Evolutionary conservation across 805 yeast species (phyloP), one percentile per base, ranked within the genome.

Genomic region (Saccharomycopsis javanensis): DNA sequence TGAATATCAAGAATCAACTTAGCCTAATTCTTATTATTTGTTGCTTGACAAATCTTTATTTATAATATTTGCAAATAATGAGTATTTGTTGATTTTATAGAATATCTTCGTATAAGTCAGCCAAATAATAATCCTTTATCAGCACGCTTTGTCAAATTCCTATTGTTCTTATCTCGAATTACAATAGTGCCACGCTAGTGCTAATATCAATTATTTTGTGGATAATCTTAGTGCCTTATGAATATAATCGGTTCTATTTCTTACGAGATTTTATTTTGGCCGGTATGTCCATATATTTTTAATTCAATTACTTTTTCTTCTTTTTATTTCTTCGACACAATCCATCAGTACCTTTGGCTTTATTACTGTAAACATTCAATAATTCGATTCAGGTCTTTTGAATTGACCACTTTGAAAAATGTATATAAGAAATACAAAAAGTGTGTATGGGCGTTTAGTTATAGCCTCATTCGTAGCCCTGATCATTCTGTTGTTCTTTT

Each of bases 121-220:
- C n/a, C 15, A 23, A 23, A 20, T 42, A n/a, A n/a, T n/a, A n/a
- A n/a, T 6, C 23, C 34, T 42, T 33, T n/a, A 1, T 5, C 57
- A 58, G 62, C 62, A 59, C 62, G 60, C 62, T 59, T 59, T 57
- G 62, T 59, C 62, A 59, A 59, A 59, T 59, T 59, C 62, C 62
- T 45, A 52, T 55, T 59, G 59, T 52, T 57, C 56, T 56, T 54
- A 59, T 30, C 34, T 60, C 56, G 27, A 59, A 34, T 57, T 54
- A 50, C 59, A 57, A 51, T 55, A 45, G 62, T 59, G 62, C 62
- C 62, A 59, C 62, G 62, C 60, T 59, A 59, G 62, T 59, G 62
- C 62, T 56, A 46, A 59, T 45, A 59, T 37, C 55, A 57, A 59
- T 4, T 34, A 31, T 16, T n/a, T 38, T 27, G 30, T 25, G 62